Base-by-base conservation (phyloP, 139 green algal genomes). In the Volvox reticuliferus region DNA sequence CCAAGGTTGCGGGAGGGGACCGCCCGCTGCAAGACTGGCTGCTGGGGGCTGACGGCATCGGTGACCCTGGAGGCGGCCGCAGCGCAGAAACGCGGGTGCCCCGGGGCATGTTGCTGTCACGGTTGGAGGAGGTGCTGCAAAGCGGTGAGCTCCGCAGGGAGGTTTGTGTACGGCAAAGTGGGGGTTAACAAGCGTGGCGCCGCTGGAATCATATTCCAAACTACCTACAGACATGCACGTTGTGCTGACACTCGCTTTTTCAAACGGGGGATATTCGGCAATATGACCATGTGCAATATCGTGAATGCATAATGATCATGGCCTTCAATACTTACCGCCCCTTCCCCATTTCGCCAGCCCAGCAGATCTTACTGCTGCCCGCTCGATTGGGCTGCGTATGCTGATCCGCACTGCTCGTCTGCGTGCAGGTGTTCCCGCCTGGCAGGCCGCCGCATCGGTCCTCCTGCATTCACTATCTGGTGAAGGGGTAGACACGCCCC, bases 351-450 rank as follows among this genome's bases (percentile, higher is more conserved):
- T n/a, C n/a, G n/a, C n/a, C n/a, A n/a, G 44, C 5, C 44, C 9
- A 55, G 44, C 44, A 9, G 44, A 55, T 55, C 5, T 55, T 55
- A 55, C 44, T 14, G 9, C 44, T 55, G 44, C 65, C 65, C 5
- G 65, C 65, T 12, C 65, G 65, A 73, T 12, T 28, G 65, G 24
- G 21, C 65, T 28, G 24, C 16, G 65, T 28, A 73, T 26, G 21
- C 65, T 28, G 21, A 5, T 73, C 21, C 65, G 6, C 12, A 12
- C 65, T 16, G 9, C 65, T 16, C 65, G 65, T 73, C 65, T 28
- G 65, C 24, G 65, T n/a, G 65, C 84, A 89, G 84, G 84, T 69
- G 36, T 89, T 9, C 84, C 84, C 26, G 30, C 84, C 14, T 89
- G 85, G 85, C 85, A 89, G 85, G 85, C 71, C 0, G 85, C 69